Conservation (phyloP, 345 rosid genomes). For the Diplotaxis tenuifolia region DNA sequence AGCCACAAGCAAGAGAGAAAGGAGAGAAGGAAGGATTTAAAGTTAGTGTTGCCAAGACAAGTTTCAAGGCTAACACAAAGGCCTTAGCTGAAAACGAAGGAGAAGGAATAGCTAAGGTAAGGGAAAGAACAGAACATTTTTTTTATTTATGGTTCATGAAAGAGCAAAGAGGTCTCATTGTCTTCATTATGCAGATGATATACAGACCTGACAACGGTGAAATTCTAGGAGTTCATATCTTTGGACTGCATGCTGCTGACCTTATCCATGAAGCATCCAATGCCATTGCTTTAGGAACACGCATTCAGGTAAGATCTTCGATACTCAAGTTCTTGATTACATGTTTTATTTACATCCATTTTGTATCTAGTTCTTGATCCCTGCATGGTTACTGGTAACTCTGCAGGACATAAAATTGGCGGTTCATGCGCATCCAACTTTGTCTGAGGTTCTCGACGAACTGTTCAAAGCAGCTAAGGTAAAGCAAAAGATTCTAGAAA, state of each 20-base stretch:
- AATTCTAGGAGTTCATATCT: slow-evolving; percentile 94
- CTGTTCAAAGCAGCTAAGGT: slow-evolving; percentile 96
- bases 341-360: neutral
- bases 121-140: neutral
- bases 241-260: slow-evolving; percentile 98
- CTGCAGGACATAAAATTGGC: slow-evolving; percentile 86
- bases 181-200: slow-evolving; percentile 62
- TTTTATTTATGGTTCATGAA: slow-evolving; percentile 9
- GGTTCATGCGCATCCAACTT: slow-evolving; percentile 98
- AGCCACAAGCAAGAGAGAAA: slow-evolving; percentile 99
- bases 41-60: slow-evolving; percentile 81
- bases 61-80: slow-evolving; percentile 98
- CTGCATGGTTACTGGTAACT: slow-evolving; percentile 19
- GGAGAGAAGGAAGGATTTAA: slow-evolving; percentile 91
- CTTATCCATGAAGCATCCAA: slow-evolving; percentile 99
- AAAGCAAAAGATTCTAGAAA: slow-evolving; percentile 18
- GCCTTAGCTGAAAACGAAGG: slow-evolving; percentile 99
- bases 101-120: slow-evolving; percentile 96
- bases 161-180: slow-evolving; percentile 14
- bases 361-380: slow-evolving; percentile 13
- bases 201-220: slow-evolving; percentile 97
- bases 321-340: neutral
- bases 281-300: slow-evolving; percentile 87
- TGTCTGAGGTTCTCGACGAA: slow-evolving; percentile 97
- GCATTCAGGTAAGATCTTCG: slow-evolving; percentile 58